These are phyloP conservation scores for Metarhizium rileyi DNA, from an alignment of 2,329 filamentous ascomycete species.

Conservation along the genomic window DNA sequence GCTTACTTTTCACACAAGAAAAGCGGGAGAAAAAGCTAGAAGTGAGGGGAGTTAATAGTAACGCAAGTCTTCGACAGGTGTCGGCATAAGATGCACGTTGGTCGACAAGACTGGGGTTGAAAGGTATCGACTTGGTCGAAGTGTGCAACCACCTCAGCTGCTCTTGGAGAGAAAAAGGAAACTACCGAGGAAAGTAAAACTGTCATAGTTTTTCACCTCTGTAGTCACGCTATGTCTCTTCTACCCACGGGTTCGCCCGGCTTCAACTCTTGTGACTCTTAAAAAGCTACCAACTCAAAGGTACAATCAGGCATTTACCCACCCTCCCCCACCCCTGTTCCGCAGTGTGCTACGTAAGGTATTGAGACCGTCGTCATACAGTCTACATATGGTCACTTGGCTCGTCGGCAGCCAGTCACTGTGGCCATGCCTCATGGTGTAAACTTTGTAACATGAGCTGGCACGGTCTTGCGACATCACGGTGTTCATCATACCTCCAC, in stretches of 20 bases:
- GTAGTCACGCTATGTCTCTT: background rate
- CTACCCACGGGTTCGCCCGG: background rate
- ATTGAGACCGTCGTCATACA: background rate
- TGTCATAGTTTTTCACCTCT: background rate
- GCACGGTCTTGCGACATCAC: background rate
- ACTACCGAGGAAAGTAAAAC: background rate
- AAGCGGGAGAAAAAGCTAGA: background rate
- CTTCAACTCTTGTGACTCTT: background rate
- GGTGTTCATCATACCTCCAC: background rate
- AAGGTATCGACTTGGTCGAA: background rate
- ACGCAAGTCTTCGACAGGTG: background rate
- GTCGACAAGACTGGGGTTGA: background rate
- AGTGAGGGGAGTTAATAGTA: background rate
- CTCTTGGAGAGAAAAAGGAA: background rate
- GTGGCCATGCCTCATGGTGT: background rate
- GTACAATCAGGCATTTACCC: too few species aligned
- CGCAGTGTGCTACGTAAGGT: background rate
- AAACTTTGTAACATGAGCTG: background rate
- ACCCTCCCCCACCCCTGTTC: background rate
- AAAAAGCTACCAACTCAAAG: too few species aligned
- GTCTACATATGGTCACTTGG: background rate
- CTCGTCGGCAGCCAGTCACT: background rate
- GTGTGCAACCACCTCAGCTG: background rate
- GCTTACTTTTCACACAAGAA: background rate
- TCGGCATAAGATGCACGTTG: background rate